These are phyloP conservation scores for Triadica sebifera DNA, from an alignment of 345 rosid genomes.

Conservation along the genomic window DNA sequence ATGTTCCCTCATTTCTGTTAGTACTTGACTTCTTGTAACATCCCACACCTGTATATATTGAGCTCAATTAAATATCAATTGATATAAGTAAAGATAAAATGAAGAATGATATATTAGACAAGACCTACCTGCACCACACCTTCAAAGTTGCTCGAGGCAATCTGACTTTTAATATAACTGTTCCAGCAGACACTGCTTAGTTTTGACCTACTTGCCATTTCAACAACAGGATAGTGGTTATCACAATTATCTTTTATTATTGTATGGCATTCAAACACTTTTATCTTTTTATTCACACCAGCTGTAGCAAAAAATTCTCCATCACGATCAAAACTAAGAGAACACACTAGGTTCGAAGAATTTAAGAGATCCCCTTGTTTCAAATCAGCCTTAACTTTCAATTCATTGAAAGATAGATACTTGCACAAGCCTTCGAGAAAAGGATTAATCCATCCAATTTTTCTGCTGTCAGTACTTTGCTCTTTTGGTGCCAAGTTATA, in stretches of 20 bases:
- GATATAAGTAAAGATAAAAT: background rate
- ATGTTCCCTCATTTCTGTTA: constrained; percentile 81
- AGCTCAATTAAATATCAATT: constrained; percentile 9
- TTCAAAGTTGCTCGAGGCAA: constrained; percentile 95
- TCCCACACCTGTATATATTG: constrained; percentile 72
- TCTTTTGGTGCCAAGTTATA: constrained; percentile 56
- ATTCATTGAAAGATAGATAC: constrained; percentile 74
- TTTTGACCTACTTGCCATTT: constrained; percentile 77
- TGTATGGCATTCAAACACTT: constrained; percentile 79
- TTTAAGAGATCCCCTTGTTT: constrained; percentile 89
- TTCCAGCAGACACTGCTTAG: constrained; percentile 93
- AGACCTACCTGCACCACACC: constrained; percentile 86
- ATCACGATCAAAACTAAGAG: constrained; percentile 85
- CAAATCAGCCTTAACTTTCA: constrained; percentile 83
- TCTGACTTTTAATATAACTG: constrained; percentile 82
- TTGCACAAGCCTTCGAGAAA: constrained; percentile 95
- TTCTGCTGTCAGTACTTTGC: constrained; percentile 37
- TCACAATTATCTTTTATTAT: constrained; percentile 63
- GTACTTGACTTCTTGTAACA: constrained; percentile 76
- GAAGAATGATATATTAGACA: constrained; percentile 6
- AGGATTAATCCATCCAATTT: constrained; percentile 85
- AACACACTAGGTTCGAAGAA: constrained; percentile 85
- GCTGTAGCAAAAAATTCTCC: constrained; percentile 92
- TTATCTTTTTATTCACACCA: constrained; percentile 93
- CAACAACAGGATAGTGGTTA: constrained; percentile 90